These are phyloP conservation scores for Heterobasidion annosum DNA, from an alignment of 1,284 basidiomycete species.

Conservation along the genomic window DNA sequence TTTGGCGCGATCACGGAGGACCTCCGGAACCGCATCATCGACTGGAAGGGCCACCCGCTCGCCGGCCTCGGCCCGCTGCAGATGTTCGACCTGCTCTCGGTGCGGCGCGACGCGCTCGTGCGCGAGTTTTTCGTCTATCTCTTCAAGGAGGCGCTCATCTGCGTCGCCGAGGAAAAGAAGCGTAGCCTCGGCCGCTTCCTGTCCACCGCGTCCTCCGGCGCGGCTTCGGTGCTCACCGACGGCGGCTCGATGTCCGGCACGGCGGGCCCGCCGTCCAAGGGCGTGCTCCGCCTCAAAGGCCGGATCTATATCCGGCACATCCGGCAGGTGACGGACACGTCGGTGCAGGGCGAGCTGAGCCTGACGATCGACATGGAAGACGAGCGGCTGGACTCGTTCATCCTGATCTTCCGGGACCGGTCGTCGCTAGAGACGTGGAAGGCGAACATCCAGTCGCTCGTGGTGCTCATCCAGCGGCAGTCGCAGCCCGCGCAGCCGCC, in stretches of 20 bases:
- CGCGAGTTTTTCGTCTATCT: slow-evolving; percentile 93
- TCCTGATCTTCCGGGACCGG: slow-evolving; percentile 89
- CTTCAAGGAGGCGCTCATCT: slow-evolving; percentile 94
- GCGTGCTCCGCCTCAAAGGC: slow-evolving; percentile 85
- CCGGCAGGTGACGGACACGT: slow-evolving; percentile 74
- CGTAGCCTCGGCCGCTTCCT: slow-evolving; percentile 66
- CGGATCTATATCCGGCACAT: slow-evolving; percentile 94
- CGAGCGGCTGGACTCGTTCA: slow-evolving; percentile 86
- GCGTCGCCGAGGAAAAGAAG: slow-evolving; percentile 91
- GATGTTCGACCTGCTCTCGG: slow-evolving; percentile 86
- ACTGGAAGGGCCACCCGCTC: slow-evolving; percentile 90
- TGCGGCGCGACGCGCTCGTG: slow-evolving; percentile 80
- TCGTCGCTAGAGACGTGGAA: slow-evolving; percentile 85
- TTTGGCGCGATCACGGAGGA: slow-evolving; percentile 82
- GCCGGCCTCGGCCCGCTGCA: slow-evolving; percentile 81
- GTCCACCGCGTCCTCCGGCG: slow-evolving; percentile 36
- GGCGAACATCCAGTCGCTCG: slow-evolving; percentile 66
- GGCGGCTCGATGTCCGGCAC: slow-evolving; percentile 36
- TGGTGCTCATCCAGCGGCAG: slow-evolving; percentile 33
- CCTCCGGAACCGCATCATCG: slow-evolving; percentile 78
- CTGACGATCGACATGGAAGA: slow-evolving; percentile 95
- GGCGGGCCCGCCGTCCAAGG: slow-evolving; percentile 38
- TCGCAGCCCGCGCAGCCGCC: slow-evolving; percentile 10
- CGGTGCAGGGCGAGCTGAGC: slow-evolving; percentile 72
- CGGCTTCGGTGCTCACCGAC: slow-evolving; percentile 24